Evolutionary conservation across 176 grass and related monocot species (phyloP).

Genomic region (Tillandsia fasciculata): DNA sequence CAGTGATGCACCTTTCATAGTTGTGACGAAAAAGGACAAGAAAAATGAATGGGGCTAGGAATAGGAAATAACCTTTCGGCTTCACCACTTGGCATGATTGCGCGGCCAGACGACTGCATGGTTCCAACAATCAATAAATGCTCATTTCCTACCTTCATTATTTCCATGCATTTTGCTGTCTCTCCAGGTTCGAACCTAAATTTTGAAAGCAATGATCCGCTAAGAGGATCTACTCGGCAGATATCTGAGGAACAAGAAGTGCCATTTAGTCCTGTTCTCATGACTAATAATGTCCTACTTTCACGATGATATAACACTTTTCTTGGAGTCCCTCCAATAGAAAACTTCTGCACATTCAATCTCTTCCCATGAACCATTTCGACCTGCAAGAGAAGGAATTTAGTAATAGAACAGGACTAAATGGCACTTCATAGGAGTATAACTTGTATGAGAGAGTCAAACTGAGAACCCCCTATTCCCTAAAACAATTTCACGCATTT

Average conservation of each 20-base stretch:
- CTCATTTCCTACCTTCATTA: slow-evolving; percentile 70
- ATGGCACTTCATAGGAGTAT: neutral
- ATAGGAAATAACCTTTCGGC: slow-evolving; percentile 56
- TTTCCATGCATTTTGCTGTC: slow-evolving; percentile 95
- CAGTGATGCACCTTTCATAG: neutral
- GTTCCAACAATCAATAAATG: slow-evolving; percentile 89
- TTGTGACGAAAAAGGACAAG: neutral
- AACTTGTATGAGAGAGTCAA: neutral
- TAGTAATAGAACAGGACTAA: neutral
- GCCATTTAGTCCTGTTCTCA: slow-evolving; percentile 68
- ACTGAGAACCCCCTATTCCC: neutral
- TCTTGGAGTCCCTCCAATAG: slow-evolving; percentile 75
- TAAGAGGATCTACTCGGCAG: slow-evolving; percentile 75
- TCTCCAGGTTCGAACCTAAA: slow-evolving; percentile 88
- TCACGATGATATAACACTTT: slow-evolving; percentile 86
- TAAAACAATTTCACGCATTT: no score
- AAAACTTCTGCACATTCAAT: slow-evolving; percentile 85
- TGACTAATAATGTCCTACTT: slow-evolving; percentile 75
- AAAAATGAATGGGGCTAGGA: neutral
- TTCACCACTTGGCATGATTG: slow-evolving; percentile 95
- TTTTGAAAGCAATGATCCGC: slow-evolving; percentile 67
- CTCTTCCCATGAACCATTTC: slow-evolving; percentile 94
- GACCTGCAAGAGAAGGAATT: slow-evolving; percentile 41
- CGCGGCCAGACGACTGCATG: slow-evolving; percentile 51
- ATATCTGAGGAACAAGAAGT: slow-evolving; percentile 74